Percentiles rank a stretch among this genome's conserved stretches.
Conservation (phyloP, 2,329 filamentous ascomycete species). For the Colletotrichum sp. region DNA sequence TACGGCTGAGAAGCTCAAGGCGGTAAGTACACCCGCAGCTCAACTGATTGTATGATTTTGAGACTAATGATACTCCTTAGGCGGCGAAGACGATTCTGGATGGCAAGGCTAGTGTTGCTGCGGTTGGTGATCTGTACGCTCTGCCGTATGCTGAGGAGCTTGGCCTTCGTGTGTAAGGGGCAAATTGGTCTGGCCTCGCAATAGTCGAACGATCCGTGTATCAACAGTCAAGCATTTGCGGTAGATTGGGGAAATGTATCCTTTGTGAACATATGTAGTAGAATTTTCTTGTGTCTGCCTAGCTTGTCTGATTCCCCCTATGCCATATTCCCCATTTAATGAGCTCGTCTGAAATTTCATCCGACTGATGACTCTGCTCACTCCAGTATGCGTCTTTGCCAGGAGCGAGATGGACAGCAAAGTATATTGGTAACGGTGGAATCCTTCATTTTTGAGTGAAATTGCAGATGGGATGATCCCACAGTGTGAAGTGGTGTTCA, state of each 20-base stretch:
- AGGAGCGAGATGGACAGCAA: neutral
- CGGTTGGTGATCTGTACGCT: conserved; percentile 89
- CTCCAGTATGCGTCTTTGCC: neutral
- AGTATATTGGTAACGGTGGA: neutral
- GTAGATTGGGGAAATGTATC: conserved; percentile 42
- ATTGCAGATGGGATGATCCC: neutral
- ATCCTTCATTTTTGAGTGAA: neutral
- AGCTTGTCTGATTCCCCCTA: conserved; percentile 16
- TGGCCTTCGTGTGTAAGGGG: conserved; percentile 86
- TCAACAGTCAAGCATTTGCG: conserved; percentile 40
- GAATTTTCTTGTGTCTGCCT: conserved; percentile 32
- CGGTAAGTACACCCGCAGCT: conserved; percentile 60
- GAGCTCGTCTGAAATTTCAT: neutral
- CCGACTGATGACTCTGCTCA: neutral
- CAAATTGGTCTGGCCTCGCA: conserved; percentile 22
- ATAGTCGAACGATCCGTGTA: conserved; percentile 37
- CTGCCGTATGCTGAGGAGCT: conserved; percentile 94
- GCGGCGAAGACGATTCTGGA: conserved; percentile 87
- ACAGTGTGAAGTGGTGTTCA: neutral
- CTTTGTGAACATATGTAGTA: conserved; percentile 52
- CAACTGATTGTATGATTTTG: conserved; percentile 6
- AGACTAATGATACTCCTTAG: conserved; percentile 52
- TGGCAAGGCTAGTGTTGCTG: conserved; percentile 85
- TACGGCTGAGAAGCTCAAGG: conserved; percentile 82
- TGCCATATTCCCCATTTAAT: neutral